Evolutionary conservation across 2,329 filamentous ascomycete species (phyloP).

Genomic region (Colletotrichum sojae): DNA sequence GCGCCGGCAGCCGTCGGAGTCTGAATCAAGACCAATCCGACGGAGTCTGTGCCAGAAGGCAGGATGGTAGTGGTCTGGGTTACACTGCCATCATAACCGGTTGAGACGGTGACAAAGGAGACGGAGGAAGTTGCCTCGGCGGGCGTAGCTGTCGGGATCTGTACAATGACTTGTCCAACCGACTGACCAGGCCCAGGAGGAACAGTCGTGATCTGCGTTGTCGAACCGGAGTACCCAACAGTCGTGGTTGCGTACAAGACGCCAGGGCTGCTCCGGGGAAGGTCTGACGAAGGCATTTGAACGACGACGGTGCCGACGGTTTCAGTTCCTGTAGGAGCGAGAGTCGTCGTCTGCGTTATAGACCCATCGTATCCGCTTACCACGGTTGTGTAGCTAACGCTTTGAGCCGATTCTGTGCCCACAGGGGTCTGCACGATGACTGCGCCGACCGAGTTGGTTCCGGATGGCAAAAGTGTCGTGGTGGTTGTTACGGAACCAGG

Average conservation of each 20-base stretch:
- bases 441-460: slow-evolving; percentile 22
- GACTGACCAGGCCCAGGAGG: slow-evolving; percentile 1
- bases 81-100: slow-evolving; percentile 17
- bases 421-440: slow-evolving; percentile 30
- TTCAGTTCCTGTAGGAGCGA: slow-evolving; percentile 16
- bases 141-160: neutral
- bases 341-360: slow-evolving; percentile 3
- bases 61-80: slow-evolving; percentile 27
- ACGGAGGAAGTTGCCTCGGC: neutral
- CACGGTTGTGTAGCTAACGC: slow-evolving; percentile 11
- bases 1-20: slow-evolving; percentile 15
- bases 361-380: slow-evolving; percentile 12
- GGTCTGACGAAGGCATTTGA: neutral
- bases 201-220: neutral
- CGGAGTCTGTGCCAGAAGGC: slow-evolving; percentile 7
- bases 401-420: neutral
- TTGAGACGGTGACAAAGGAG: slow-evolving; percentile 31
- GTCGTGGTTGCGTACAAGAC: neutral
- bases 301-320: slow-evolving; percentile 7
- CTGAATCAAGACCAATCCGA: slow-evolving; percentile 30
- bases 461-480: slow-evolving; percentile 26
- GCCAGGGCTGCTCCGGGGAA: neutral
- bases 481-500: slow-evolving; percentile 12
- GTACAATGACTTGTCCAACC: slow-evolving; percentile 1
- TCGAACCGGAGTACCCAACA: neutral